Evolutionary conservation across 1,284 basidiomycete species (phyloP), one percentile per base, ranked within the genome.

Genomic region (Heterobasidion annosum): DNA sequence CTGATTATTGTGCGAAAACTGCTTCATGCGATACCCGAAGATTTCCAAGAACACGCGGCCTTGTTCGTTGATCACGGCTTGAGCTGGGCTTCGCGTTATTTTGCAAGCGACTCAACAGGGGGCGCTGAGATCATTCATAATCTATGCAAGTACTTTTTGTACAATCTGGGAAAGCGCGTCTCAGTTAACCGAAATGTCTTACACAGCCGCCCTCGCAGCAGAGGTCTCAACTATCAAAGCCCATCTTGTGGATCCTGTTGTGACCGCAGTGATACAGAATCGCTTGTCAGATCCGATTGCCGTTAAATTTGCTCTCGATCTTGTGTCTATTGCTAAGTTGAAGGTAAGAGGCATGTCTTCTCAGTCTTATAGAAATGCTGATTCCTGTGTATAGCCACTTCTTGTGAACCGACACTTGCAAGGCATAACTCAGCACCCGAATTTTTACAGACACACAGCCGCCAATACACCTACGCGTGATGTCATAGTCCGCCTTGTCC

Each of bases 181-280:
- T 42, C 7, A 4, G 25, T 25, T 25, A 25, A 25, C 25, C 5
- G 25, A 25, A 4, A 25, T 16, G 4, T 48, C 13, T 1, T 56
- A 52, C 45, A 16, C 55, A 74, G 74, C 62, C 15, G 51, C 54
- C 8, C 56, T 79, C 33, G 51, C 69, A 16, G 61, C 60, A 50
- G 58, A 50, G 2, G 59, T 68, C 5, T 58, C 67, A 16, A 58
- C 59, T 46, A 67, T 83, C 40, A 86, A 85, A 58, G 60, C 75
- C 1, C 79, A 86, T 59, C 67, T 88, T 7, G 83, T 82, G 0
- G 94, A 98, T 57, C 85, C 91, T 0, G 70, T 93, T 25, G 64
- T 96, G 37, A 78, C 78, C 6, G 81, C 82, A 0, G 75, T 82
- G 1, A 71, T 91, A 40, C 85, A 85, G 61, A 73, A 81, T 57